Evolutionary conservation across 129 eudicot species (phyloP).

Genomic region (Erigeron canadensis): DNA sequence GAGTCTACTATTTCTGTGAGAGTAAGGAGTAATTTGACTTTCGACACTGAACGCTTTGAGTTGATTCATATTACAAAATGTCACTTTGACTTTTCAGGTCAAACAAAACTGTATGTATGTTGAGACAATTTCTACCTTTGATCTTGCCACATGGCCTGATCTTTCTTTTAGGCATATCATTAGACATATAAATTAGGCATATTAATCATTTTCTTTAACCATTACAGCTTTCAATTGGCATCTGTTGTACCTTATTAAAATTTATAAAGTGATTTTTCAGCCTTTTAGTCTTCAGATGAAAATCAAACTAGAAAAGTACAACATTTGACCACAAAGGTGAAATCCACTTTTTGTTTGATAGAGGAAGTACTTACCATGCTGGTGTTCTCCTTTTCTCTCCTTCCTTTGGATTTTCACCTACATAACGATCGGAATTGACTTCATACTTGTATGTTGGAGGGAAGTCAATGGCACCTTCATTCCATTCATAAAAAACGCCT

Average conservation of each 20-base stretch:
- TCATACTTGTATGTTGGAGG: constrained; percentile 95
- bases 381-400: constrained; percentile 96
- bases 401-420: constrained; percentile 82
- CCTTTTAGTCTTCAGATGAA: no score
- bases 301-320: neutral
- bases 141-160: no score
- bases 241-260: no score
- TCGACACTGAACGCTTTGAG: neutral
- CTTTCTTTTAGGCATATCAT: no score
- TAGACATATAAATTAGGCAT: no score
- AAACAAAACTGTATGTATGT: no score
- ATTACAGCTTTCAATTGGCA: no score
- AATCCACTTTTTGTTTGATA: neutral
- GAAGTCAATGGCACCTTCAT: constrained; percentile 73
- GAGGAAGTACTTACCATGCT: constrained; percentile 68
- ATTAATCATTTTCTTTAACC: no score
- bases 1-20: neutral
- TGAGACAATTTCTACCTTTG: no score
- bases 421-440: constrained; percentile 70
- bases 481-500: constrained; percentile 85
- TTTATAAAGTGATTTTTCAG: no score
- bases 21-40: neutral
- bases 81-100: no score
- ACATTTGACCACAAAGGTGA: constrained; percentile 18
- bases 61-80: neutral